These are phyloP conservation scores for Acanthamoeba sp. DNA, from an alignment of 208 protist species.

Conservation along the genomic window DNA sequence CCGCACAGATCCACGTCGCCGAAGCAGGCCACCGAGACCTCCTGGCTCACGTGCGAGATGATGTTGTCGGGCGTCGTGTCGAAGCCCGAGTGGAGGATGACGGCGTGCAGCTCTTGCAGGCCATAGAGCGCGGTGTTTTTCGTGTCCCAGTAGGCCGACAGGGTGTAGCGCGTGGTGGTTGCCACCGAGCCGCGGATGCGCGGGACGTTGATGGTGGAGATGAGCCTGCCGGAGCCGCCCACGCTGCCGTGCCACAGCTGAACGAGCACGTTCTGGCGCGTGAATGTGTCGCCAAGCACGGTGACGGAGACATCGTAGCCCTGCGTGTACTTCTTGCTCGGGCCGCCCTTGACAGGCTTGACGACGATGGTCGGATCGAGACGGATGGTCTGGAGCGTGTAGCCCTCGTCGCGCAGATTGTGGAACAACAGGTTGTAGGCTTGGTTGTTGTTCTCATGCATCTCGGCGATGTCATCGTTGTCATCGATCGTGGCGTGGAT, in stretches of 20 bases:
- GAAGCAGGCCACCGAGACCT: not conserved
- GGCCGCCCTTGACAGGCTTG: too few relatives aligned
- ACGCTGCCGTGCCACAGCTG: not conserved
- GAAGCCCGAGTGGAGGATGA: conserved; percentile 58
- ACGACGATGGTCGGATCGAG: too few relatives aligned
- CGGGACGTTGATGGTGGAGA: conserved; percentile 28
- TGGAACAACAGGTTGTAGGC: not conserved
- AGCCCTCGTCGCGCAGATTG: not conserved
- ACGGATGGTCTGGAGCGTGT: not conserved
- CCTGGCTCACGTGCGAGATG: not conserved
- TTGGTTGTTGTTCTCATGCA: not conserved
- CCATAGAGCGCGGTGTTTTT: not conserved
- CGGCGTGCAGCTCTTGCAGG: conserved; percentile 17
- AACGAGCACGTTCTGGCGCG: conserved; percentile 20
- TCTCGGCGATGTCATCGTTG: not conserved
- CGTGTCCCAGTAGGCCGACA: conserved; percentile 57
- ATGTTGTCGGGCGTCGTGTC: conserved; percentile 52
- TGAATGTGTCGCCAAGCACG: conserved; percentile 1
- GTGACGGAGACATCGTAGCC: conserved; percentile 7
- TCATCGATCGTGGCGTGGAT: not conserved
- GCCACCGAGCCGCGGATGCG: conserved; percentile 25
- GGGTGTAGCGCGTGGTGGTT: not conserved
- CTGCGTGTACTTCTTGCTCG: too few relatives aligned
- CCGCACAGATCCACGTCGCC: conserved; percentile 32
- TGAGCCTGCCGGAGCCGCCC: conserved; percentile 15